Evolutionary conservation across 257 asterid genomes (phyloP).

Genomic region (Solanum medicagineum): DNA sequence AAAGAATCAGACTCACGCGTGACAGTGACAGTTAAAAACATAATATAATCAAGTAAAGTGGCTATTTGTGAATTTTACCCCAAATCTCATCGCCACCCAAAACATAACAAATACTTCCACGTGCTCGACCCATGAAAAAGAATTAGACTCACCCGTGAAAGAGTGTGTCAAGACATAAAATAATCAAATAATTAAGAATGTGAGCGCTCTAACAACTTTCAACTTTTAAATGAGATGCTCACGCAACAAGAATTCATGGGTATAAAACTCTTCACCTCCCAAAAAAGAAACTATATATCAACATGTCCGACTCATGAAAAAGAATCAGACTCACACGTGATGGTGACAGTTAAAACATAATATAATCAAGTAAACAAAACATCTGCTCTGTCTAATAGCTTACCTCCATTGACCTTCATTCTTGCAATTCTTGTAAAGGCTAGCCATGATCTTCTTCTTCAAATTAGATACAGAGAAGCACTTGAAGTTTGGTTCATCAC

Average conservation of each 20-base stretch:
- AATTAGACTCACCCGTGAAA: not conserved
- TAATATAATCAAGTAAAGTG: no score
- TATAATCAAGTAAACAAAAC: no score
- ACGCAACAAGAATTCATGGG: not conserved
- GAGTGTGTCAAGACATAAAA: not conserved
- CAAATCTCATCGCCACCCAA: no score
- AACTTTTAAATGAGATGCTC: not conserved
- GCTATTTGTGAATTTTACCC: no score
- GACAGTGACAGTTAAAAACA: no score
- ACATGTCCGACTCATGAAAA: not conserved
- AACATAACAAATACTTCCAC: no score
- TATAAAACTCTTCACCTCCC: not conserved
- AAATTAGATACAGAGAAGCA: conserved; percentile 80
- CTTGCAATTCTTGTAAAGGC: conserved; percentile 51
- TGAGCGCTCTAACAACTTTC: not conserved
- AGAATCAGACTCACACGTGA: no score
- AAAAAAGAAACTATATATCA: not conserved
- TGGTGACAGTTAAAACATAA: no score
- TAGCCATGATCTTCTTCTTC: conserved; percentile 75
- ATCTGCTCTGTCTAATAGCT: not conserved
- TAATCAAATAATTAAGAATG: not conserved
- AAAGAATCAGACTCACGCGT: no score
- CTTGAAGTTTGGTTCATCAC: conserved; percentile 34
- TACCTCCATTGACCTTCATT: conserved; percentile 74
- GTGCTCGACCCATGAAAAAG: not conserved